A percentile compares a stretch with the other conserved stretches of the same genome.
These are phyloP conservation scores for Coemansia sp. DNA, from an alignment of 192 early-diverging fungal genomes.

Conservation along the genomic window DNA sequence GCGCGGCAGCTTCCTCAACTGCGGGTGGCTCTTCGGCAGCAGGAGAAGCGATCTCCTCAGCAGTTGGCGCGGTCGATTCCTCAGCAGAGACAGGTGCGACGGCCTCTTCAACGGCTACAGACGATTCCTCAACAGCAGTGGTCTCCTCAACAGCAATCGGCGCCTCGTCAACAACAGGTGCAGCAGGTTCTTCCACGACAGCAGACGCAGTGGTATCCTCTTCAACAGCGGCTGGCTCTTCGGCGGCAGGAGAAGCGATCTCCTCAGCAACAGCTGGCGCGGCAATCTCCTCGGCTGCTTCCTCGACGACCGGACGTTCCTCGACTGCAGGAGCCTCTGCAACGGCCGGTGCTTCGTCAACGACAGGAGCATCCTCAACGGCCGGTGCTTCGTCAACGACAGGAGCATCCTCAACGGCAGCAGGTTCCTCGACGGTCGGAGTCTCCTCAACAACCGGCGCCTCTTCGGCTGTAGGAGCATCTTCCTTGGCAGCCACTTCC, in stretches of 20 bases:
- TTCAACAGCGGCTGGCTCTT: neutral
- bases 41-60: neutral
- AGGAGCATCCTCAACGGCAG: conserved; percentile 4
- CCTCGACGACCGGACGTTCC: no score
- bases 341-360: no score
- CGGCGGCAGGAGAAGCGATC: no score
- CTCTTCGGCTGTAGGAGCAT: no score
- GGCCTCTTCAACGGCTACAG: neutral
- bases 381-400: neutral
- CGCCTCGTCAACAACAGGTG: neutral
- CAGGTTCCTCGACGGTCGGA: neutral
- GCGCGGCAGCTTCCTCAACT: neutral
- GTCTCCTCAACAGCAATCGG: neutral
- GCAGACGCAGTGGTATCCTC: no score
- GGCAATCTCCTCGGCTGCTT: no score
- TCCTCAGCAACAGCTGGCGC: no score
- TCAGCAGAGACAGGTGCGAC: neutral
- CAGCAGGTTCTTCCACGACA: no score
- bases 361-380: neutral
- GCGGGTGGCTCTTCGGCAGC: neutral
- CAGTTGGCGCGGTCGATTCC: neutral
- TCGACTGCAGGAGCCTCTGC: no score
- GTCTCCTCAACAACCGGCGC: conserved; percentile 9
- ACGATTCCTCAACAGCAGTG: neutral
- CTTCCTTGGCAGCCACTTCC: no score